phyloP scores from a whole-genome alignment of 306 rosid species.

The Vigna hirtella region DNA sequence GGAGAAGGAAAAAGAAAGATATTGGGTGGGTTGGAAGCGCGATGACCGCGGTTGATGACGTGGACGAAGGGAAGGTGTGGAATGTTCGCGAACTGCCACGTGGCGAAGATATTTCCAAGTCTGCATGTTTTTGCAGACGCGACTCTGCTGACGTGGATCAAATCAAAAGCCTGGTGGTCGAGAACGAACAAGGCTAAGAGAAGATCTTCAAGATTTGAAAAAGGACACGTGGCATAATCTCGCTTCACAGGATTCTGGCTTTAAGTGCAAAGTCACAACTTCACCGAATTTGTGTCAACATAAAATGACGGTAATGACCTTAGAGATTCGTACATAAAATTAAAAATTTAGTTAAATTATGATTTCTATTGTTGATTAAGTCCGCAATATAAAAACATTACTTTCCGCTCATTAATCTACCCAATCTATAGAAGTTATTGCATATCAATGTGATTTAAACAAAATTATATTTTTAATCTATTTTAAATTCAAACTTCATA shows the following conservation, averaged over 20 bases:
- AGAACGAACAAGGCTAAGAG: conserved; percentile 28
- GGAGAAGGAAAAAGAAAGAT: conserved; percentile 36
- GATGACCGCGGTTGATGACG: conserved; percentile 41
- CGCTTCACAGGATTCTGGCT: neutral
- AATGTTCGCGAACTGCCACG: conserved; percentile 54
- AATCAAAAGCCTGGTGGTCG: conserved; percentile 65
- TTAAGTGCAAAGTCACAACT: neutral
- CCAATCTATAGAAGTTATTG: too few relatives aligned
- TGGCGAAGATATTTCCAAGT: conserved; percentile 70
- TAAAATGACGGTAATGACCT: conserved; percentile 20
- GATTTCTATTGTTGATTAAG: too few relatives aligned
- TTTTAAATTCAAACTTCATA: too few relatives aligned
- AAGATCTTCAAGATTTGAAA: conserved; percentile 53
- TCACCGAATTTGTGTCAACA: neutral
- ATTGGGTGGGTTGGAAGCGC: conserved; percentile 38
- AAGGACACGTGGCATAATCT: conserved; percentile 51
- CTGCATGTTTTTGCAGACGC: conserved; percentile 24
- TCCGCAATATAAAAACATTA: too few relatives aligned
- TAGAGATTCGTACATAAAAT: too few relatives aligned
- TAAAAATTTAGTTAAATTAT: too few relatives aligned
- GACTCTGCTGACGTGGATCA: conserved; percentile 51
- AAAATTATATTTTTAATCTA: too few relatives aligned
- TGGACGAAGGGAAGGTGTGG: conserved; percentile 64
- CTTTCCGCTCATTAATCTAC: too few relatives aligned
- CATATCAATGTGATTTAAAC: too few relatives aligned